Conservation (phyloP, 176 grass and related monocot species). For the Eleusine indica region DNA sequence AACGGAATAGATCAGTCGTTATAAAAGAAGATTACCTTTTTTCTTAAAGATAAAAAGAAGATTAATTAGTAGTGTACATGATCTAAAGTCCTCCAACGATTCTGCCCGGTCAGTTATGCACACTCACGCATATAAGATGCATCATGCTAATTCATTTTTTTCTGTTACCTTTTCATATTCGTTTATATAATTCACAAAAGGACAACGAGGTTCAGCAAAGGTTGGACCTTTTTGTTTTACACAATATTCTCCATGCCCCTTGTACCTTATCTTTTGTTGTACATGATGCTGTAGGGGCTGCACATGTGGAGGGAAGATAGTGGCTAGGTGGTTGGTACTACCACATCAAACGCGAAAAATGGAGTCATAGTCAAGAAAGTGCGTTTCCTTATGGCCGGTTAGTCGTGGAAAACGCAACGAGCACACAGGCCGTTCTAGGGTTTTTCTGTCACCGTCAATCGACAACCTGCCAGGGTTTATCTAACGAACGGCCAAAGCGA, state of each 20-base stretch:
- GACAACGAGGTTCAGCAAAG: not conserved
- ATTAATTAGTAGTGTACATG: not conserved
- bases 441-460: slow-evolving; percentile 10
- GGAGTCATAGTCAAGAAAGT: slow-evolving; percentile 22
- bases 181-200: not conserved
- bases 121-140: not conserved
- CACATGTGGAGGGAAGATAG: slow-evolving; percentile 26
- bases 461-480: not conserved
- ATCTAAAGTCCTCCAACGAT: slow-evolving; percentile 1
- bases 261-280: slow-evolving; percentile 14
- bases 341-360: slow-evolving; percentile 31
- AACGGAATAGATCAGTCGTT: no score
- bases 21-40: no score
- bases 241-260: slow-evolving; percentile 31
- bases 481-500: not conserved
- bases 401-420: slow-evolving; percentile 7
- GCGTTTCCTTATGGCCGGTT: slow-evolving; percentile 13
- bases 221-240: not conserved
- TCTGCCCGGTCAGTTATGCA: slow-evolving; percentile 5
- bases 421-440: slow-evolving; percentile 1
- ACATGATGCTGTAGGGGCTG: not conserved
- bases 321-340: slow-evolving; percentile 47
- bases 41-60: no score
- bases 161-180: not conserved
- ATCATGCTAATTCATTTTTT: not conserved